Conservation (phyloP, 805 yeast species). For the Lipomyces yamadae region DNA sequence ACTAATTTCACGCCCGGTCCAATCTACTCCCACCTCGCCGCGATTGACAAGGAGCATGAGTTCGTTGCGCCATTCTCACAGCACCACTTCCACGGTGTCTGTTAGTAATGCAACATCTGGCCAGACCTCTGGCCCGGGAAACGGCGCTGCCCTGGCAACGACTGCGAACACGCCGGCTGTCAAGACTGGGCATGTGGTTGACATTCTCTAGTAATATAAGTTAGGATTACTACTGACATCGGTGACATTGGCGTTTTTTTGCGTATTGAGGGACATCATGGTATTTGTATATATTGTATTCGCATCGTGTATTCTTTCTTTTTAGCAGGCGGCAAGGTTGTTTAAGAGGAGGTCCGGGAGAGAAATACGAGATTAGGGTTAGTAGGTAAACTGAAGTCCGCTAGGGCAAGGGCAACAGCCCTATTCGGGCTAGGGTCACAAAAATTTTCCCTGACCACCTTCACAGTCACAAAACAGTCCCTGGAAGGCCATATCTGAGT, state of each 20-base stretch:
- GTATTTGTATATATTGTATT: background rate
- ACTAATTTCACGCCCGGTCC: background rate
- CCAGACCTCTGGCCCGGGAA: background rate
- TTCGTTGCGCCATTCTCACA: background rate
- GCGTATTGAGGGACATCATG: background rate
- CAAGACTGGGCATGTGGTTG: slow-evolving; percentile 6
- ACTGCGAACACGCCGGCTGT: background rate
- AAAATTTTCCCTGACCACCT: slow-evolving; percentile 12
- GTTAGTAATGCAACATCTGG: background rate
- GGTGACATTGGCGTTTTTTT: background rate
- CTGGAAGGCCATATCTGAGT: background rate
- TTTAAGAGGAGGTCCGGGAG: too few relatives aligned
- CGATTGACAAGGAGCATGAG: slow-evolving; percentile 3
- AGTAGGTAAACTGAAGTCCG: background rate
- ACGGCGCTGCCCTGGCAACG: background rate
- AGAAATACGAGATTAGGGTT: background rate
- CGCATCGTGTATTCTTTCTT: background rate
- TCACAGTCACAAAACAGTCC: slow-evolving; percentile 18
- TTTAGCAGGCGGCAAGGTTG: too few relatives aligned
- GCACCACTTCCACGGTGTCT: background rate
- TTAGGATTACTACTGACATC: background rate
- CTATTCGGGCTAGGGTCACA: background rate
- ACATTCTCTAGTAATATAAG: background rate
- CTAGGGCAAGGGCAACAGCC: background rate
- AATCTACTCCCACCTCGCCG: background rate